These are phyloP conservation scores for Nothopassalora personata DNA, from an alignment of 2,329 filamentous ascomycete genomes.

Conservation along the genomic window DNA sequence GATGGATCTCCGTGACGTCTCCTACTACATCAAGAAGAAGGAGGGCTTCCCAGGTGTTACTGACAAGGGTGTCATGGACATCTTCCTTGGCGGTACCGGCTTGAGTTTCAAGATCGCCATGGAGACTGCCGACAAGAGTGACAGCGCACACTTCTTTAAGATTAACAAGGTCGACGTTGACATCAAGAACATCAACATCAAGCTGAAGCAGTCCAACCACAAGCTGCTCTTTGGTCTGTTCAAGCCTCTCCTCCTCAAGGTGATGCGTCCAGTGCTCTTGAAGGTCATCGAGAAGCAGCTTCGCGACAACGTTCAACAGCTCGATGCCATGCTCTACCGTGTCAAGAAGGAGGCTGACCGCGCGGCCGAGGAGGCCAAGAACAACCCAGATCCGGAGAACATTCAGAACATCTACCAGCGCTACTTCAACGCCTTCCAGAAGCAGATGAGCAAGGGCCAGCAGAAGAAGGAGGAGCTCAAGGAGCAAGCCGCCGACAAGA, in stretches of 20 bases:
- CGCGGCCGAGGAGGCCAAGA: slow-evolving; percentile 59
- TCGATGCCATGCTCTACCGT: slow-evolving; percentile 67
- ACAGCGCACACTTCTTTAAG: slow-evolving; percentile 85
- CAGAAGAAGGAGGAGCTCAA: slow-evolving; percentile 62
- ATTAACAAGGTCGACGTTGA: slow-evolving; percentile 62
- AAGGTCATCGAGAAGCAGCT: slow-evolving; percentile 88
- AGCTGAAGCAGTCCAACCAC: slow-evolving; percentile 90
- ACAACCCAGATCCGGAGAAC: slow-evolving; percentile 62
- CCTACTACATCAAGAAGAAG: slow-evolving; percentile 94
- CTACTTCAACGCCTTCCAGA: slow-evolving; percentile 71
- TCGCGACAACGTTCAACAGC: slow-evolving; percentile 70
- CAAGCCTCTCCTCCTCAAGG: slow-evolving; percentile 80
- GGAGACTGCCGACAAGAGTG: slow-evolving; percentile 69
- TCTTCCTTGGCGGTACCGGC: slow-evolving; percentile 79
- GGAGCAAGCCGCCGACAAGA: slow-evolving; percentile 53
- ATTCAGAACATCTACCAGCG: slow-evolving; percentile 79
- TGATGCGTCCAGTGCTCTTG: slow-evolving; percentile 76
- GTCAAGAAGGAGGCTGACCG: slow-evolving; percentile 79
- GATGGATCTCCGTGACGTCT: slow-evolving; percentile 82
- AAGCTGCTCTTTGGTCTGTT: slow-evolving; percentile 81
- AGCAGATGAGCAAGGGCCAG: slow-evolving; percentile 68
- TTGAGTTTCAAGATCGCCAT: slow-evolving; percentile 89
- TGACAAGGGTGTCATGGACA: slow-evolving; percentile 82
- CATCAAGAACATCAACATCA: slow-evolving; percentile 52
- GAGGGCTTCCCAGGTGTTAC: slow-evolving; percentile 82